A percentile compares a stretch with the other conserved stretches of the same genome.
Conservation (phyloP, 441 rosid genomes). For the Eutrema salsugineum region DNA sequence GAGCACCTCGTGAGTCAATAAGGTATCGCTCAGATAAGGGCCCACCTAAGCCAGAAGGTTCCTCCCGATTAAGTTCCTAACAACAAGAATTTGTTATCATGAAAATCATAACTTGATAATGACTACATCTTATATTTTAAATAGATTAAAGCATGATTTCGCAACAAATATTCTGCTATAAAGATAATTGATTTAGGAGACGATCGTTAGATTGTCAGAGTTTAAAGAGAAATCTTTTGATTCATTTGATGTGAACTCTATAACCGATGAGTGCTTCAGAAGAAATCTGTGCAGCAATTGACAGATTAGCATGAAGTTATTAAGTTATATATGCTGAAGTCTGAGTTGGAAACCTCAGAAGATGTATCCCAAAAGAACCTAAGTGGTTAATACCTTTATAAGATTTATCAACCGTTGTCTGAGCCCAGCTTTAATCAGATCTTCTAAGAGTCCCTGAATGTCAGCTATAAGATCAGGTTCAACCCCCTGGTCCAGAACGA, state of each 20-base stretch:
- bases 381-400: slow-evolving; percentile 55
- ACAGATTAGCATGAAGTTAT: not conserved
- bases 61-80: slow-evolving; percentile 92
- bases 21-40: slow-evolving; percentile 71
- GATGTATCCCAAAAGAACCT: not conserved
- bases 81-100: slow-evolving; percentile 10
- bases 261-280: not conserved
- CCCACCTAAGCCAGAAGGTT: slow-evolving; percentile 95
- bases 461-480: slow-evolving; percentile 73
- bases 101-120: not conserved
- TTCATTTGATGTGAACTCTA: not conserved
- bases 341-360: not conserved
- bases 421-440: slow-evolving; percentile 69
- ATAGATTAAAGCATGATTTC: not conserved
- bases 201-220: not conserved
- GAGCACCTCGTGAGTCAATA: slow-evolving; percentile 89
- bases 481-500: slow-evolving; percentile 83
- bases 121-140: not conserved
- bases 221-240: not conserved
- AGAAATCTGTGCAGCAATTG: not conserved
- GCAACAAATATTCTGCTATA: not conserved
- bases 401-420: slow-evolving; percentile 76
- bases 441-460: slow-evolving; percentile 77
- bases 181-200: not conserved
- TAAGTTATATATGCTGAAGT: not conserved